Base-by-base conservation (phyloP, 208 protist genomes). In the Phytomonas francai region DNA sequence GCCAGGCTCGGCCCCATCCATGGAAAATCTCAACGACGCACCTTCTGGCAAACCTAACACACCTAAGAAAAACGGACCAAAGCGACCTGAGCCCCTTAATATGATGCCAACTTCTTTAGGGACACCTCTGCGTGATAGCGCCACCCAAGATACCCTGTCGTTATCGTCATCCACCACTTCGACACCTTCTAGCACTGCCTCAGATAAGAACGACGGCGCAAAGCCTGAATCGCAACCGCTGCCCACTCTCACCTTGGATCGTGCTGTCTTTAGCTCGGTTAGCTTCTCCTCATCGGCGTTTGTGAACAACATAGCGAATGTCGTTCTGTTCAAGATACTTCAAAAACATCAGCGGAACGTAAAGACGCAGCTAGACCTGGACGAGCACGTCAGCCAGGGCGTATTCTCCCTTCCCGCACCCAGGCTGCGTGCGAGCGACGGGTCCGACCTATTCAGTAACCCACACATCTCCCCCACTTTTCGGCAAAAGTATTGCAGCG, bases 221-320 rank as follows among this genome's bases (percentile, higher is more conserved):
- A 68, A 69, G 0, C 54, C 69, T 8, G 67, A 63, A 14, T 34
- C 64, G 34, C 67, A 67, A 67, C 56, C 70, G 57, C 67, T 64
- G 3, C 69, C 51, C 22, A 62, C 56, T 12, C 39, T 49, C 12
- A 49, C 9, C 39, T 12, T 91, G 22, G 85, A 93, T 58, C 69
- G 80, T n/a, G 78, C 78, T 34, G 51, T 81, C 16, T 91, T 94
- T 70, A 82, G 71, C 72, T 68, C 79, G 6, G 68, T 84, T 51
- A 78, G 78, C 58, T 94, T 94, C 71, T 91, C 84, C 51, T 67
- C 85, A 0, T 68, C 88, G 31, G 74, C 74, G 30, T 88, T 94
- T 58, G 83, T 88, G 27, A 94, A 94, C 69, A 90, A 81, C 76
- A 70, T 94, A 11, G 72, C 81, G 2, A 79, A 86, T 59, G 75